A percentile compares a stretch with the other conserved stretches of the same genome.
Evolutionary conservation across 169 alveolate species (phyloP).

Genomic region (Plasmodium coatneyi): DNA sequence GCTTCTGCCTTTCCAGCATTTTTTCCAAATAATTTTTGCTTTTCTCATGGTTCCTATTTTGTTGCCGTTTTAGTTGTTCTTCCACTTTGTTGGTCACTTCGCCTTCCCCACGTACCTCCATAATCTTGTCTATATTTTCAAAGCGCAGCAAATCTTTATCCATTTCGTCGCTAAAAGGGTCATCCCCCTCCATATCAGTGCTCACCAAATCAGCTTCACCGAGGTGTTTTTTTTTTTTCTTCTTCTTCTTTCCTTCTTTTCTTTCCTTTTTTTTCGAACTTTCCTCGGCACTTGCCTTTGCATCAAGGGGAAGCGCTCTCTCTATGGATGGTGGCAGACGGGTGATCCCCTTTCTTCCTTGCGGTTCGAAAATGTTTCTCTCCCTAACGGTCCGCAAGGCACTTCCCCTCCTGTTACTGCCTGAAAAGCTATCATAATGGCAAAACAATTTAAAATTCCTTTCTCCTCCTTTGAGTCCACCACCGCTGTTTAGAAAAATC

Average conservation of each 20-base stretch:
- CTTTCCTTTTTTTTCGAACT: not conserved
- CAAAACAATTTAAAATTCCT: constrained; percentile 23
- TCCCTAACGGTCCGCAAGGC: not conserved
- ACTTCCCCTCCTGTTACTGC: not conserved
- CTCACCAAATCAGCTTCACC: not conserved
- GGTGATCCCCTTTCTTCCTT: not conserved
- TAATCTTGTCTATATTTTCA: constrained; percentile 12
- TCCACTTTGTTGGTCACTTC: not conserved
- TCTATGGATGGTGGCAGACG: not conserved
- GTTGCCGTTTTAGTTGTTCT: not conserved
- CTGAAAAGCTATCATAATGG: not conserved
- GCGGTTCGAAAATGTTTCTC: not conserved
- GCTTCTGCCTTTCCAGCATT: constrained; percentile 39
- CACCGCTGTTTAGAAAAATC: not conserved
- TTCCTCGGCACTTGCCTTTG: not conserved
- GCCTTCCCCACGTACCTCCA: not conserved
- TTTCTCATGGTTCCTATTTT: not conserved
- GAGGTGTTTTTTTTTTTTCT: not conserved
- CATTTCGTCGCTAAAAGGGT: not conserved
- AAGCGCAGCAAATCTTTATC: constrained; percentile 17
- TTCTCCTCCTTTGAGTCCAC: not conserved
- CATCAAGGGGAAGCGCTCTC: not conserved
- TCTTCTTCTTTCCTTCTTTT: not conserved
- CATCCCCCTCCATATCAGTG: not conserved
- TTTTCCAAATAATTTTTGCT: constrained; percentile 35